Conservation (phyloP, 106 monocot species). For the Dendrobium nobile region DNA sequence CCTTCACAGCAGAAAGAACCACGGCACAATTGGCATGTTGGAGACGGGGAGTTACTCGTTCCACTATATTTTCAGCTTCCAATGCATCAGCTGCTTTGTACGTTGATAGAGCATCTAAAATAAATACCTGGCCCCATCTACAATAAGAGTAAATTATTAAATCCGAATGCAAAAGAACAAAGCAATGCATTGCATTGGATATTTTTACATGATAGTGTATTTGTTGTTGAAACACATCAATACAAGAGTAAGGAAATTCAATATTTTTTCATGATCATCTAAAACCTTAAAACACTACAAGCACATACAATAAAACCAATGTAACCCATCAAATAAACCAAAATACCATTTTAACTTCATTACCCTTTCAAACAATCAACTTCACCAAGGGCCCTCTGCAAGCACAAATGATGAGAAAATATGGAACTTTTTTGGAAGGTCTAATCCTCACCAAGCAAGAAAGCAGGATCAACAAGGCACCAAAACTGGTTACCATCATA, state of each 20-base stretch:
- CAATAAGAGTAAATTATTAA: constrained; percentile 4
- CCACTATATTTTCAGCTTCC: constrained; percentile 98
- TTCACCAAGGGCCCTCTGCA: too few relatives aligned
- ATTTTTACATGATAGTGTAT: too few relatives aligned
- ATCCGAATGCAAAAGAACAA: not conserved
- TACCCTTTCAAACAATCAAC: too few relatives aligned
- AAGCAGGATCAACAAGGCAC: not conserved
- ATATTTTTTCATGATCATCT: not conserved
- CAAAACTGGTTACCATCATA: not conserved
- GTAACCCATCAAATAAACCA: too few relatives aligned
- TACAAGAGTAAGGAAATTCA: too few relatives aligned
- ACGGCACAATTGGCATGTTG: constrained; percentile 99
- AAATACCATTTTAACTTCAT: too few relatives aligned
- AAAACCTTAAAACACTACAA: not conserved
- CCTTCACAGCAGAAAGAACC: constrained; percentile 99
- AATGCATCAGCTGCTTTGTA: constrained; percentile 90
- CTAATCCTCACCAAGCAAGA: too few relatives aligned
- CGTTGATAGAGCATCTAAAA: constrained; percentile 89
- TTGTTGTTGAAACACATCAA: too few relatives aligned
- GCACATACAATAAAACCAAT: too few relatives aligned
- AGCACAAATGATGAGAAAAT: not conserved
- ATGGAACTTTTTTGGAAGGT: not conserved
- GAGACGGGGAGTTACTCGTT: constrained; percentile 90
- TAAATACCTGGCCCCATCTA: constrained; percentile 99
- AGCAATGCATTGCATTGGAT: too few relatives aligned